Percentiles rank a stretch among this genome's conserved stretches.
Conservation (phyloP, 345 rosid species). For the Nephelium lappaceum region DNA sequence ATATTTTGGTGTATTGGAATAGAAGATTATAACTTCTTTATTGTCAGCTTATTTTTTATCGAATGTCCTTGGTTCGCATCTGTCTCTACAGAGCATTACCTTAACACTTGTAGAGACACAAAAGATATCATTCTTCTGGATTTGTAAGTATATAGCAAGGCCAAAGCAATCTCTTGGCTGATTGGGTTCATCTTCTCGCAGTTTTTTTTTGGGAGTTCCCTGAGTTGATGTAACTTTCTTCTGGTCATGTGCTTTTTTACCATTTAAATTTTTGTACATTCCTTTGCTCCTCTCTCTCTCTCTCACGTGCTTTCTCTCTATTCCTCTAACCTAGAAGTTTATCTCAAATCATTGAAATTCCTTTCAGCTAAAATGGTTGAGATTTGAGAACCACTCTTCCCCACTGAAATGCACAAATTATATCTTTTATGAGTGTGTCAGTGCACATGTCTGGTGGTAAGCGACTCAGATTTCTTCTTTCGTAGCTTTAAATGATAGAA, state of each 20-base stretch:
- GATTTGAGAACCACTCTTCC: not conserved
- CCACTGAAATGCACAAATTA: not conserved
- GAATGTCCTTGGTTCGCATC: not conserved
- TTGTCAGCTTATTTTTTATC: not conserved
- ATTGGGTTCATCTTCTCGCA: not conserved
- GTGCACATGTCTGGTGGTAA: not conserved
- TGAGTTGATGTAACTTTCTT: not conserved
- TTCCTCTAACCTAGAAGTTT: not conserved
- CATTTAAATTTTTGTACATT: not conserved
- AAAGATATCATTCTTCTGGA: not conserved
- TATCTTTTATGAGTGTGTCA: not conserved
- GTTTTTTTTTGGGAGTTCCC: not conserved
- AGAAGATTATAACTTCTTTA: not conserved
- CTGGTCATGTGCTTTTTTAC: not conserved
- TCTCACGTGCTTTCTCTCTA: not conserved
- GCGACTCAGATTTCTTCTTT: not conserved
- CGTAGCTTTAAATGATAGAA: not conserved
- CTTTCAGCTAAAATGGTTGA: not conserved
- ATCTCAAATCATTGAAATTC: not conserved
- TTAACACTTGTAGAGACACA: not conserved
- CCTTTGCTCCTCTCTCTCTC: not conserved
- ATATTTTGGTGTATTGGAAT: not conserved
- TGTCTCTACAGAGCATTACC: not conserved
- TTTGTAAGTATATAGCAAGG: not conserved
- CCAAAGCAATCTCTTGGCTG: not conserved